Conservation (phyloP, 768 basidiomycete species). For the Rhodotorula babjevae region DNA sequence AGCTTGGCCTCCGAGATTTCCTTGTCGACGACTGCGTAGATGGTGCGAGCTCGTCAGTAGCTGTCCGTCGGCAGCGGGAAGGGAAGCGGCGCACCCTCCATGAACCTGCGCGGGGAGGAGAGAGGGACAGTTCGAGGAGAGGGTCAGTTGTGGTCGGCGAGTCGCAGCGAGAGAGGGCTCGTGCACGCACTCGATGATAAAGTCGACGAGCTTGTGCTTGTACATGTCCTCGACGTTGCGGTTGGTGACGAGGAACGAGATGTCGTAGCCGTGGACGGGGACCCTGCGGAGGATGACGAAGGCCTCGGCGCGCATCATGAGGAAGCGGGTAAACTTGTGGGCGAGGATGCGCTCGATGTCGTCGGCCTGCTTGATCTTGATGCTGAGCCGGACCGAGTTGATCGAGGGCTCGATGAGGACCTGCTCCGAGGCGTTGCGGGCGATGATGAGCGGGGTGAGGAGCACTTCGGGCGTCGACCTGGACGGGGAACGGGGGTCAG, state of each 20-base stretch:
- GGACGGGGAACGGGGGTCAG: conserved; percentile 52
- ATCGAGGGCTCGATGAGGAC: conserved; percentile 95
- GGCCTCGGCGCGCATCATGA: conserved; percentile 98
- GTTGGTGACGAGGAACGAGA: conserved; percentile 96
- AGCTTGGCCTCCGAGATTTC: conserved; percentile 99
- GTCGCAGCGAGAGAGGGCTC: no score
- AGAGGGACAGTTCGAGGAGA: conserved; percentile 4
- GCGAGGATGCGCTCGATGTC: conserved; percentile 96
- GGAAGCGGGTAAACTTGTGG: conserved; percentile 96
- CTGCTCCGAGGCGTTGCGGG: conserved; percentile 93
- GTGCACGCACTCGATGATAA: conserved; percentile 91
- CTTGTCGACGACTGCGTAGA: conserved; percentile 80
- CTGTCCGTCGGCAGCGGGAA: no score
- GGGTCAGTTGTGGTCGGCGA: no score
- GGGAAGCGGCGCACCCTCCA: conserved; percentile 20
- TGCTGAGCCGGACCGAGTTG: conserved; percentile 93
- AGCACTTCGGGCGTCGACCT: conserved; percentile 79
- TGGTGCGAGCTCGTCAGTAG: neutral
- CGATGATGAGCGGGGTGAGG: conserved; percentile 86
- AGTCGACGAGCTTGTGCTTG: conserved; percentile 99
- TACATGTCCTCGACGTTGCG: conserved; percentile 96
- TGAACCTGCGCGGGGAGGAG: conserved; percentile 21
- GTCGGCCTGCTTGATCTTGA: conserved; percentile 98
- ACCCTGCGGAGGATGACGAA: conserved; percentile 94
- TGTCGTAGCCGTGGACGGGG: conserved; percentile 96